Evolutionary conservation across 495 filamentous ascomycete genomes (phyloP).

Genomic region (Aspergillus wentii): DNA sequence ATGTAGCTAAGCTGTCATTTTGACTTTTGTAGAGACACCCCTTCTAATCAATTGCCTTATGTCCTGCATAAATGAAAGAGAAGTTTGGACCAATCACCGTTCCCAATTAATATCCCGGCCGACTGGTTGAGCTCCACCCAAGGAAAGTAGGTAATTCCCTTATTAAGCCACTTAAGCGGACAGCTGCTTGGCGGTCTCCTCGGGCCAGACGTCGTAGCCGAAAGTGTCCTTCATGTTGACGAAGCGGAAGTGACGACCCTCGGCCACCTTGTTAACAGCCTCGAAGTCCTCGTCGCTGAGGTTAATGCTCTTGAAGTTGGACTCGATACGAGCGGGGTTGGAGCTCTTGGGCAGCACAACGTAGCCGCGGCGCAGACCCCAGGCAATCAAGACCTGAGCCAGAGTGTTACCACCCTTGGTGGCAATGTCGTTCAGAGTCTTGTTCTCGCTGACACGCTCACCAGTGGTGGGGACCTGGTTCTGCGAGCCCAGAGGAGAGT

Average conservation of each 20-base stretch:
- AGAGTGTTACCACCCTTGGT: constrained; percentile 57
- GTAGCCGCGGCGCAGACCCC: constrained; percentile 69
- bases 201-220: constrained; percentile 48
- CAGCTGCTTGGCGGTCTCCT: constrained; percentile 38
- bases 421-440: constrained; percentile 55
- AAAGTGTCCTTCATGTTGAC: constrained; percentile 78
- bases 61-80: constrained; percentile 39
- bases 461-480: constrained; percentile 59
- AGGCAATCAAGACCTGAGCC: constrained; percentile 64
- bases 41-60: constrained; percentile 5
- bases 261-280: constrained; percentile 55
- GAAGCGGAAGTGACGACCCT: constrained; percentile 60
- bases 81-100: too few species aligned
- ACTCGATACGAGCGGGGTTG: constrained; percentile 57
- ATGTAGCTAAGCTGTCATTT: too few species aligned
- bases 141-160: too few species aligned
- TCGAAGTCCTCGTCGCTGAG: constrained; percentile 50
- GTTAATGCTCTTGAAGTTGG: constrained; percentile 60
- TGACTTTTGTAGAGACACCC: too few species aligned
- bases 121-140: too few species aligned
- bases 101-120: too few species aligned
- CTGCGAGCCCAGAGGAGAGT: constrained; percentile 67
- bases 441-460: constrained; percentile 56
- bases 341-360: constrained; percentile 68
- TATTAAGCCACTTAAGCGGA: constrained; percentile 33